These are phyloP conservation scores for Wickerhamiella sergipiensis DNA, from an alignment of 805 yeast species.

Conservation along the genomic window DNA sequence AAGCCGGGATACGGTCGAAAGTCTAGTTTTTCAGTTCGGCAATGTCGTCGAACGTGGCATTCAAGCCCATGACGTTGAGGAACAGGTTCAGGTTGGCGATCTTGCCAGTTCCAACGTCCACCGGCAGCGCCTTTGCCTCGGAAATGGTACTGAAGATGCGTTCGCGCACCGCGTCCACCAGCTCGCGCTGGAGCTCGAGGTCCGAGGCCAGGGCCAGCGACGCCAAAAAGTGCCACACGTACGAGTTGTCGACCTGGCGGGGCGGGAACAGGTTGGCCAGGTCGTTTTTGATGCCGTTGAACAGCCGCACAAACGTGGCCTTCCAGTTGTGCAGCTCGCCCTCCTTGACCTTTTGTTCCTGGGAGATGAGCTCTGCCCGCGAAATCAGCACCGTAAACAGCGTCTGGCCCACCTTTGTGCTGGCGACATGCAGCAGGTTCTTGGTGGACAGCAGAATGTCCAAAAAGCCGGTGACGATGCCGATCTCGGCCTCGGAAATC, in stretches of 20 bases:
- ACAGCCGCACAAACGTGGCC: conserved; percentile 65
- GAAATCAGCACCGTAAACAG: conserved; percentile 81
- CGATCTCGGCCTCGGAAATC: conserved; percentile 66
- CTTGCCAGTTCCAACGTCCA: conserved; percentile 43
- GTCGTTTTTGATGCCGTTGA: conserved; percentile 65
- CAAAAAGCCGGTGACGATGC: conserved; percentile 64
- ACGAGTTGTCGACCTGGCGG: conserved; percentile 47
- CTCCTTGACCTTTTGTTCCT: conserved; percentile 39
- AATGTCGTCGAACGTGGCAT: conserved; percentile 81
- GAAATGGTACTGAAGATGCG: conserved; percentile 81
- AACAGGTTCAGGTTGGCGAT: conserved; percentile 76
- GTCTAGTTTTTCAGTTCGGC: conserved; percentile 41
- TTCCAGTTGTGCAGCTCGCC: conserved; percentile 60
- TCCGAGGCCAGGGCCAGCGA: conserved; percentile 85
- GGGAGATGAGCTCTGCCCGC: conserved; percentile 81
- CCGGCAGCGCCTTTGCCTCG: conserved; percentile 46
- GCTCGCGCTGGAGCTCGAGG: conserved; percentile 73
- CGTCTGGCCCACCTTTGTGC: conserved; percentile 71
- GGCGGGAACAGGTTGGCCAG: conserved; percentile 75
- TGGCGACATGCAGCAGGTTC: conserved; percentile 38
- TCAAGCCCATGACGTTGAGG: conserved; percentile 90
- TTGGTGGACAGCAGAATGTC: conserved; percentile 52
- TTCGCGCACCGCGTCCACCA: conserved; percentile 87
- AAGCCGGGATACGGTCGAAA: neutral
- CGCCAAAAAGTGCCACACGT: conserved; percentile 95